A percentile compares a stretch with the other conserved stretches of the same genome.
phyloP scores from a whole-genome alignment of 805 yeast genomes.

The Suhomyces sp. region DNA sequence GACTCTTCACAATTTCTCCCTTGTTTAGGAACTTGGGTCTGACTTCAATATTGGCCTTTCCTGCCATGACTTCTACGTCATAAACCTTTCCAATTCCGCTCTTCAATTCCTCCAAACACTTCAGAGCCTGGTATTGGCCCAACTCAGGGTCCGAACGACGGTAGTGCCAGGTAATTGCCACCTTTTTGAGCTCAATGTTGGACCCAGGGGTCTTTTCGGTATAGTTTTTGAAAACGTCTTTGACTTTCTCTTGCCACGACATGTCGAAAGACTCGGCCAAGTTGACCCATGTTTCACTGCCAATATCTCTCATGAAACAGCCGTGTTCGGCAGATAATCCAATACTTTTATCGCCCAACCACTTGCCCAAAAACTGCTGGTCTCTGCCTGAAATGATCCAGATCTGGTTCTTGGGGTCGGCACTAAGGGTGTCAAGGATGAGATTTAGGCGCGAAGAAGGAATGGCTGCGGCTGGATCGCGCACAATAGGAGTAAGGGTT shows the following conservation, averaged over 20 bases:
- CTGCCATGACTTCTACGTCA: constrained; percentile 94
- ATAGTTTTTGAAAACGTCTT: constrained; percentile 65
- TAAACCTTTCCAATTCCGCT: constrained; percentile 57
- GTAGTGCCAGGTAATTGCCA: constrained; percentile 97
- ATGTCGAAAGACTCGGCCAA: constrained; percentile 79
- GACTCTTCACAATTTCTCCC: constrained; percentile 88
- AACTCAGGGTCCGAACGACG: constrained; percentile 91
- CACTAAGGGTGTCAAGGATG: constrained; percentile 56
- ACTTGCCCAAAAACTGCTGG: constrained; percentile 79
- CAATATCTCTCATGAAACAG: constrained; percentile 81
- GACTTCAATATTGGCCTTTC: constrained; percentile 97
- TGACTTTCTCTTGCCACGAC: constrained; percentile 91
- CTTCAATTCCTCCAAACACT: constrained; percentile 62
- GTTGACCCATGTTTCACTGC: constrained; percentile 70
- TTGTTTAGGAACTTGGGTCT: constrained; percentile 92
- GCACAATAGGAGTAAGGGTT: constrained; percentile 92
- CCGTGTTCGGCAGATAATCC: constrained; percentile 98
- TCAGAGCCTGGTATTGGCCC: constrained; percentile 81
- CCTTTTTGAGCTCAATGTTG: constrained; percentile 79
- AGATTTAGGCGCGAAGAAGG: constrained; percentile 73
- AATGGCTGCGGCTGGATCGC: constrained; percentile 97
- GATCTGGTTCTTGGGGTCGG: constrained; percentile 78
- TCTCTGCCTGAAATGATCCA: constrained; percentile 98
- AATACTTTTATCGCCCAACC: constrained; percentile 72
- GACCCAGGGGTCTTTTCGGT: constrained; percentile 92